phyloP scores from a whole-genome alignment of 495 filamentous ascomycete species.

The Talaromyces borbonicus region DNA sequence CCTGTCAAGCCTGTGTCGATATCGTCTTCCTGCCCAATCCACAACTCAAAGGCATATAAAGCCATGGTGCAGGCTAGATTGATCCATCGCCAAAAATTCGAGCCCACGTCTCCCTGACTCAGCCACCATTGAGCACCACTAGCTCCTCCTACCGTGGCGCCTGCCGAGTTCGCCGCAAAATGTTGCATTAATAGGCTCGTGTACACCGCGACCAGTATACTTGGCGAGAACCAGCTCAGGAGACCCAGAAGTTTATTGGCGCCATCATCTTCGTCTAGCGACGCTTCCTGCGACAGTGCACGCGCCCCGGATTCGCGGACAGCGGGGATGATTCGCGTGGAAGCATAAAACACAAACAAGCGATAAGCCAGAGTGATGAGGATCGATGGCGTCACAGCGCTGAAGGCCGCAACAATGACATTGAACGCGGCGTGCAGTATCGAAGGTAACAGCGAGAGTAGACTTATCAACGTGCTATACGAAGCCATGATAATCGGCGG shows the following conservation, averaged over 20 bases:
- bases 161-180: slow-evolving; percentile 61
- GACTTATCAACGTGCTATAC: slow-evolving; percentile 79
- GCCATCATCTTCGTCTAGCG: slow-evolving; percentile 73
- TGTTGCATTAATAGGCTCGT: slow-evolving; percentile 96
- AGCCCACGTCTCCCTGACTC: slow-evolving; percentile 64
- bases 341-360: slow-evolving; percentile 86
- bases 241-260: slow-evolving; percentile 69
- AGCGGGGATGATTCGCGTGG: slow-evolving; percentile 92
- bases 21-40: slow-evolving; percentile 65
- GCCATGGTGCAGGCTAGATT: slow-evolving; percentile 82
- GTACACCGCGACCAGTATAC: slow-evolving; percentile 87
- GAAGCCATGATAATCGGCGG: slow-evolving; percentile 99
- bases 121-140: slow-evolving; percentile 81
- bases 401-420: slow-evolving; percentile 80
- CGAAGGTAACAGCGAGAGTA: slow-evolving; percentile 71
- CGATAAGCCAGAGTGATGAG: slow-evolving; percentile 90
- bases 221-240: slow-evolving; percentile 85
- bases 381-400: slow-evolving; percentile 88
- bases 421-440: slow-evolving; percentile 76
- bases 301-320: slow-evolving; percentile 76
- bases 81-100: slow-evolving; percentile 86
- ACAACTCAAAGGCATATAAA: slow-evolving; percentile 81
- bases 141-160: slow-evolving; percentile 34
- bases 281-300: slow-evolving; percentile 71
- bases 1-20: slow-evolving; percentile 55